These are phyloP conservation scores for Erigeron canadensis DNA, from an alignment of 129 eudicot species.

Conservation along the genomic window DNA sequence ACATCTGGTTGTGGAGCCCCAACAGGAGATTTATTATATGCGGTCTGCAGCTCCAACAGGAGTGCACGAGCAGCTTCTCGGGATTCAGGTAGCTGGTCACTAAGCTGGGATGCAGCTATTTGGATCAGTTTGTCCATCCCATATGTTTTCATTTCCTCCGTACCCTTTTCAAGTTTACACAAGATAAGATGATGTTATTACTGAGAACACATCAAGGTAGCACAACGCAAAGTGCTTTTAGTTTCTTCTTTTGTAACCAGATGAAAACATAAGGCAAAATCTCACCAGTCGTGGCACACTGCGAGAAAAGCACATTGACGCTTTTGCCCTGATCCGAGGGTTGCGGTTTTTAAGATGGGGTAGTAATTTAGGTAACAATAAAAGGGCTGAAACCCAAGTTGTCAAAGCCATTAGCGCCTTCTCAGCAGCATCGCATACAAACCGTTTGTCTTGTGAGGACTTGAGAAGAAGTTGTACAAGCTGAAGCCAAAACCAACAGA, in stretches of 20 bases:
- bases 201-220: background rate
- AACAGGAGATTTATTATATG: conserved; percentile 48
- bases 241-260: background rate
- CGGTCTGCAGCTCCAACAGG: conserved; percentile 53
- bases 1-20: conserved; percentile 30
- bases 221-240: background rate
- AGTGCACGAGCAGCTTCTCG: conserved; percentile 88
- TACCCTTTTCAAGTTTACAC: conserved; percentile 41
- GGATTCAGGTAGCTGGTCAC: conserved; percentile 87
- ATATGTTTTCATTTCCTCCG: conserved; percentile 62
- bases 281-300: conserved; percentile 75
- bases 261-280: background rate
- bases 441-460: conserved; percentile 86
- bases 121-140: conserved; percentile 73
- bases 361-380: conserved; percentile 71
- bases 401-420: conserved; percentile 64
- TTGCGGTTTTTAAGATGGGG: conserved; percentile 68
- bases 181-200: background rate
- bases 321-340: conserved; percentile 93
- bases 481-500: conserved; percentile 34
- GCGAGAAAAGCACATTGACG: conserved; percentile 67
- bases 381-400: conserved; percentile 54
- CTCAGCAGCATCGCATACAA: conserved; percentile 93
- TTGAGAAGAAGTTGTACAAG: conserved; percentile 85
- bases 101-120: conserved; percentile 76